phyloP scores from a whole-genome alignment of 202 grass and related monocot species.

The Panicum virgatum region DNA sequence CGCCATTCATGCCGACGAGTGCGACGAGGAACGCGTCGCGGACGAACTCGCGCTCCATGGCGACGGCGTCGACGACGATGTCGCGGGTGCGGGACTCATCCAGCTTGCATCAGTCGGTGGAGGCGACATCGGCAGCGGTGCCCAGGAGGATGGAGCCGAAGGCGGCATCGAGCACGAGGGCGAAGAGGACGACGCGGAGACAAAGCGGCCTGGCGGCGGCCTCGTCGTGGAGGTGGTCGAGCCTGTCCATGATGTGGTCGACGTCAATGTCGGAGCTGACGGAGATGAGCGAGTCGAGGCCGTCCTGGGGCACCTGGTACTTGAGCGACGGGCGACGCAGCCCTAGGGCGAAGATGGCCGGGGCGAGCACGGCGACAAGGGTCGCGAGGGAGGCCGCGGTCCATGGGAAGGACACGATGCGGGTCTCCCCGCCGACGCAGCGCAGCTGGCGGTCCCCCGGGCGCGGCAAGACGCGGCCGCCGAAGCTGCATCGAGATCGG shows the following conservation, averaged over 20 bases:
- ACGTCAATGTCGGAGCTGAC: slow-evolving; percentile 89
- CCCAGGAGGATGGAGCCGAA: slow-evolving; percentile 17
- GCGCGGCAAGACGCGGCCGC: slow-evolving; percentile 77
- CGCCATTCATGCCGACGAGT: slow-evolving; percentile 80
- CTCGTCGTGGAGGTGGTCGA: slow-evolving; percentile 55
- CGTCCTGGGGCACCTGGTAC: slow-evolving; percentile 77
- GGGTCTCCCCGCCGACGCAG: slow-evolving; percentile 84
- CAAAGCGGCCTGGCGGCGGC: slow-evolving; percentile 46
- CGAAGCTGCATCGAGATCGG: slow-evolving; percentile 91
- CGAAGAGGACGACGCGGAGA: slow-evolving; percentile 78
- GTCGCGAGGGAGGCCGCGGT: slow-evolving; percentile 41
- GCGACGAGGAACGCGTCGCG: slow-evolving; percentile 74
- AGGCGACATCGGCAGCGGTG: neutral
- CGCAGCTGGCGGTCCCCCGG: slow-evolving; percentile 73
- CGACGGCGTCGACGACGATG: slow-evolving; percentile 79
- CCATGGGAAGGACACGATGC: slow-evolving; percentile 74
- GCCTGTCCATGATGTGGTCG: slow-evolving; percentile 79
- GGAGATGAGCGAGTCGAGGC: slow-evolving; percentile 84
- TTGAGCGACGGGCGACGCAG: slow-evolving; percentile 40
- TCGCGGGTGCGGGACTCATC: slow-evolving; percentile 54
- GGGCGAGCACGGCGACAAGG: slow-evolving; percentile 54
- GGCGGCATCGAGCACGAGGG: slow-evolving; percentile 18
- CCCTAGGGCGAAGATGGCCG: slow-evolving; percentile 22
- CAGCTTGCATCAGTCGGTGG: slow-evolving; percentile 64
- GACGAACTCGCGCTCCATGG: slow-evolving; percentile 91